A percentile compares a stretch with the other conserved stretches of the same genome.
Conservation (phyloP, 169 alveolate species). For the Cryptosporidium ubiquitum region DNA sequence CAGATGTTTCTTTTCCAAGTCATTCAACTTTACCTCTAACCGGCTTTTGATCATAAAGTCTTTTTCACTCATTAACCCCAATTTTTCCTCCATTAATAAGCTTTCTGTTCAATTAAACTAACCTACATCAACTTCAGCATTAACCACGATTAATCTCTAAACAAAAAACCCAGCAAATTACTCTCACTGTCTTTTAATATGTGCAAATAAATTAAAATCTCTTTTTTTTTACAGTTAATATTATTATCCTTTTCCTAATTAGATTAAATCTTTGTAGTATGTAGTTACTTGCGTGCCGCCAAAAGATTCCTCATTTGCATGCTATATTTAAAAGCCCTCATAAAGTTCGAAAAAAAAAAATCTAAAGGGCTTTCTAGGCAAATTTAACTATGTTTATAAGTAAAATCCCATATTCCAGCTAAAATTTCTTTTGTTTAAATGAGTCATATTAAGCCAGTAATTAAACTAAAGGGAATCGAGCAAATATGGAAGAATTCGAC, state of each 20-base stretch:
- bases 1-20: conserved; percentile 48
- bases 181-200: neutral
- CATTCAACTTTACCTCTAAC: conserved; percentile 65
- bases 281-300: conserved; percentile 58
- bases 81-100: conserved; percentile 30
- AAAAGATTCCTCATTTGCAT: conserved; percentile 52
- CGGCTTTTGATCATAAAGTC: conserved; percentile 38
- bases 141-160: neutral
- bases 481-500: conserved; percentile 43
- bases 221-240: neutral
- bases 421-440: neutral
- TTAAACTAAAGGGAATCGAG: conserved; percentile 15
- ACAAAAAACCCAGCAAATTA: neutral
- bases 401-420: neutral
- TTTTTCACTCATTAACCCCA: conserved; percentile 17
- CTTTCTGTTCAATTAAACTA: neutral
- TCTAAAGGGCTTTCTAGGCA: neutral
- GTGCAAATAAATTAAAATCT: neutral
- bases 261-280: conserved; percentile 3
- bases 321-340: neutral
- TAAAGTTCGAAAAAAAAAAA: neutral
- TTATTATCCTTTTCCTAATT: neutral
- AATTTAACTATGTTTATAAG: neutral
- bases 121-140: conserved; percentile 1
- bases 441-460: conserved; percentile 17